Conservation (phyloP, 176 grass and related monocot genomes). For the Leersia perrieri region DNA sequence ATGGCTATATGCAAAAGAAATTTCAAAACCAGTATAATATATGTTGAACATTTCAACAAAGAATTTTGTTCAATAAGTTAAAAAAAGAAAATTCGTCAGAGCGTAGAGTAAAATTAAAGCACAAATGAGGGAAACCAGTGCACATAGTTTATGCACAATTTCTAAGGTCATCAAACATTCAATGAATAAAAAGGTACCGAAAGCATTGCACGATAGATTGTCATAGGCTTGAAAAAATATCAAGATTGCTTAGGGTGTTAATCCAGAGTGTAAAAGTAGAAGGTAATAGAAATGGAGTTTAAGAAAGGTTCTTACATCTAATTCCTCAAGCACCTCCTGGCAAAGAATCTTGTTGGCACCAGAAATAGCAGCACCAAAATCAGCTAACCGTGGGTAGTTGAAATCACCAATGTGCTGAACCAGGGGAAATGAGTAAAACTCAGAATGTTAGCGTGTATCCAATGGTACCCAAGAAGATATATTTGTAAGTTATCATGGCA, state of each 20-base stretch:
- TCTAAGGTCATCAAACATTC: conserved; percentile 3
- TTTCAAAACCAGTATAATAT: not conserved
- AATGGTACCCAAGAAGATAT: conserved; percentile 1
- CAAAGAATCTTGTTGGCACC: conserved; percentile 91
- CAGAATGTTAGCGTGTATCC: conserved; percentile 13
- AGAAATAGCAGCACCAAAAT: conserved; percentile 96
- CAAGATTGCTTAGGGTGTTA: conserved; percentile 6
- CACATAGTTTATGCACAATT: not conserved
- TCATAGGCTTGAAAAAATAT: not conserved
- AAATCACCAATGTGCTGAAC: conserved; percentile 92
- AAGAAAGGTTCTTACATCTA: conserved; percentile 78
- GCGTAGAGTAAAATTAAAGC: not conserved
- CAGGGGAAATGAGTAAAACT: conserved; percentile 21
- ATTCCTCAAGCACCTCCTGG: conserved; percentile 94
- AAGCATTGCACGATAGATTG: not conserved
- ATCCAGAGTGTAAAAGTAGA: not conserved
- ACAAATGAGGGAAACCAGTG: not conserved
- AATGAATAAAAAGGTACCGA: conserved; percentile 1
- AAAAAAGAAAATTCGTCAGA: conserved; percentile 1
- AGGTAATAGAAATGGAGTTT: conserved; percentile 1
- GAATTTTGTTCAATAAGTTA: not conserved
- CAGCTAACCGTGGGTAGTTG: conserved; percentile 80
- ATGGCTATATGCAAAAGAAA: not conserved
- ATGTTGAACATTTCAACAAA: not conserved
- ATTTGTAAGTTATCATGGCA: conserved; percentile 9